Evolutionary conservation across 2,329 filamentous ascomycete species (phyloP).

Genomic region (Alternaria arborescens): DNA sequence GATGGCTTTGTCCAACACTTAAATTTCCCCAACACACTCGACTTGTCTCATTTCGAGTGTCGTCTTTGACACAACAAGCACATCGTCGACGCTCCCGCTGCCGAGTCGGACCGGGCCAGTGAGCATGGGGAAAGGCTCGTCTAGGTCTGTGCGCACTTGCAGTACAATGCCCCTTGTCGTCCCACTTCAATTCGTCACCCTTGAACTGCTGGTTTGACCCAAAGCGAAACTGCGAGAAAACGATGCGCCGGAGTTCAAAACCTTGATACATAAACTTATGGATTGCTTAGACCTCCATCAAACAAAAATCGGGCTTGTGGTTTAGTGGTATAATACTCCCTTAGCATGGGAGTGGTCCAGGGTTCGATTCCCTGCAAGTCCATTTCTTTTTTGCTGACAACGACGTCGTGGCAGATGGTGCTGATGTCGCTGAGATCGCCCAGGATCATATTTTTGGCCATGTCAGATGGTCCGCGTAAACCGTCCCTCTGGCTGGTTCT

Average conservation of each 20-base stretch:
- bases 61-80: background rate
- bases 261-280: no score
- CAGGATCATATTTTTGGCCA: background rate
- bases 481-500: background rate
- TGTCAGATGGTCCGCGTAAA: background rate
- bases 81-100: background rate
- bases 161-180: background rate
- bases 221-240: no score
- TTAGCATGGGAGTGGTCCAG: conserved; percentile 20
- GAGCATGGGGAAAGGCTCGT: background rate
- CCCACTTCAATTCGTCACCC: background rate
- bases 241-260: no score
- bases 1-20: background rate
- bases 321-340: conserved; percentile 20
- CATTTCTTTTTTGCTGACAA: background rate
- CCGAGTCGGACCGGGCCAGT: background rate
- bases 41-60: background rate
- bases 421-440: no score
- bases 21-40: background rate
- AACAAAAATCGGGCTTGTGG: conserved; percentile 11
- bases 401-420: no score
- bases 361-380: conserved; percentile 21
- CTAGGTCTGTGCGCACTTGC: background rate
- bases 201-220: no score
- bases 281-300: no score